Conservation (phyloP, 495 filamentous ascomycete species). For the Penicillium coffeae region DNA sequence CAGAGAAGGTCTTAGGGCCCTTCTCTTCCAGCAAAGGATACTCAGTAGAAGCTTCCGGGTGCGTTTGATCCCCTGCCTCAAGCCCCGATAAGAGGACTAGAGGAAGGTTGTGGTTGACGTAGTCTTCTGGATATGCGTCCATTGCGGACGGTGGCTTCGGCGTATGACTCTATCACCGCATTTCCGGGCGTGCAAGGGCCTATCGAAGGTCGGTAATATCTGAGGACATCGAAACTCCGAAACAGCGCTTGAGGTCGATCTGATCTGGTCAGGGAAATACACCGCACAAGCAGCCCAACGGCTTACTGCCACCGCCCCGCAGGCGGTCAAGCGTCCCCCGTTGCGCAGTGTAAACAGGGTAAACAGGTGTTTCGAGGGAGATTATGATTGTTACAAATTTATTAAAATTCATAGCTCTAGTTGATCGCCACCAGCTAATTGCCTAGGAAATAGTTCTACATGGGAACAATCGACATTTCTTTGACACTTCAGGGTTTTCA, state of each 20-base stretch:
- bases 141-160: constrained; percentile 51
- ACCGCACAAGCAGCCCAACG: neutral
- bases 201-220: too few relatives aligned
- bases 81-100: constrained; percentile 77
- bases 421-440: neutral
- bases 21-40: constrained; percentile 56
- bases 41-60: constrained; percentile 1
- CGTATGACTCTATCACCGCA: constrained; percentile 36
- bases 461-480: too few relatives aligned
- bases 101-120: constrained; percentile 77
- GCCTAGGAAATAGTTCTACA: too few relatives aligned
- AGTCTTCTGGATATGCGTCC: constrained; percentile 82
- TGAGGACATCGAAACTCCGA: too few relatives aligned
- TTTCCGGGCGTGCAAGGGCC: constrained; percentile 17
- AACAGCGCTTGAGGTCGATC: too few relatives aligned
- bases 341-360: neutral
- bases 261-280: too few relatives aligned
- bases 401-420: too few relatives aligned
- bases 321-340: constrained; percentile 1
- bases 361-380: neutral
- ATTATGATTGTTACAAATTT: too few relatives aligned
- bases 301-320: neutral
- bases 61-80: constrained; percentile 31
- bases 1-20: constrained; percentile 59
- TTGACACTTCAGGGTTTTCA: too few relatives aligned